Percentiles rank a stretch among this genome's conserved stretches.
These are phyloP conservation scores for Penicillium taxi DNA, from an alignment of 495 filamentous ascomycete genomes.

Conservation along the genomic window DNA sequence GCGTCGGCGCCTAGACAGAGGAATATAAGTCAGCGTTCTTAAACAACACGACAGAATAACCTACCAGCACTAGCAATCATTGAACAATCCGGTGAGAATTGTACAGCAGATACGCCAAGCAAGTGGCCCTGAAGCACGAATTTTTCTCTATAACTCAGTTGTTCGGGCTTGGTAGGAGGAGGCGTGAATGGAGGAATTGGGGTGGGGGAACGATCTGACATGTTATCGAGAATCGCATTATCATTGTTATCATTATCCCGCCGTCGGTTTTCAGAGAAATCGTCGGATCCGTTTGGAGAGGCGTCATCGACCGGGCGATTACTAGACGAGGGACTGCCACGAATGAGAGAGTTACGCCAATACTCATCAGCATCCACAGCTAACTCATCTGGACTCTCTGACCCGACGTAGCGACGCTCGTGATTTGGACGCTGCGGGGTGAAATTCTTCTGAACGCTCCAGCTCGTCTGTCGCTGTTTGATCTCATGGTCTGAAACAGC, in stretches of 20 bases:
- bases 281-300: constrained; percentile 9
- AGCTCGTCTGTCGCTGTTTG: constrained; percentile 34
- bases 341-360: constrained; percentile 30
- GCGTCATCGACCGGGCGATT: constrained; percentile 10
- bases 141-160: constrained; percentile 51
- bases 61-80: constrained; percentile 83
- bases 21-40: neutral
- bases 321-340: constrained; percentile 21
- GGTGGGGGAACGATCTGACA: constrained; percentile 25
- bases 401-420: constrained; percentile 24
- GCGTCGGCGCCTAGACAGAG: constrained; percentile 62
- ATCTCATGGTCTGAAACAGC: constrained; percentile 38
- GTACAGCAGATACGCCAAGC: constrained; percentile 72
- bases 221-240: constrained; percentile 10
- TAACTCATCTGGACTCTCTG: constrained; percentile 42
- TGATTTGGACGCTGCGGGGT: constrained; percentile 31
- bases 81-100: constrained; percentile 80
- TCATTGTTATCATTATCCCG: constrained; percentile 3
- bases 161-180: constrained; percentile 37
- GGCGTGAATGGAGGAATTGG: constrained; percentile 28
- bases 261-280: constrained; percentile 11
- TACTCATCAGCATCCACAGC: constrained; percentile 34
- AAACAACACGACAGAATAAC: constrained; percentile 9
- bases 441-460: constrained; percentile 27
- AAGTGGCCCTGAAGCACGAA: constrained; percentile 67